Evolutionary conservation across 805 yeast species (phyloP), one percentile per base, ranked within the genome.

Genomic region (Ogataea corticis): DNA sequence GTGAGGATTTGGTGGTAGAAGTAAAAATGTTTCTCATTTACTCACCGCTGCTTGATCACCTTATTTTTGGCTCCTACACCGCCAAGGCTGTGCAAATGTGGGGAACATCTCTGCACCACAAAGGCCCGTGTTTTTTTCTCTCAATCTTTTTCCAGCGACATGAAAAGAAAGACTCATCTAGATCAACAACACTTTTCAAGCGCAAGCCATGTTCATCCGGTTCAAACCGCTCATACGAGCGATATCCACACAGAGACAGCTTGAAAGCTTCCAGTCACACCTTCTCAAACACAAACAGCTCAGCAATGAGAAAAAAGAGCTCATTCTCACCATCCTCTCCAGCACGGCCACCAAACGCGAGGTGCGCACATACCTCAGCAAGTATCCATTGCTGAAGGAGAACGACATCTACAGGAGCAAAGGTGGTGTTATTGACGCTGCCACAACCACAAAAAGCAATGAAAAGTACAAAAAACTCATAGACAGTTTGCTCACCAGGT

Each of bases 321-420:
- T 92, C 41, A 83, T 92, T n/a, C 69, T 89, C 14, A 83, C 97
- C 1, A 90, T 92, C 18, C 71, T 92, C 46, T 84, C 84, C 57
- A 83, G 96, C 1, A 87, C 97, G 3, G 95, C 97, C 5, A 92
- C 98, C 1, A 91, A 89, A 62, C 73, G 99, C 49, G 98, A 92
- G 60, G 96, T 96, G 4, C 76, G 80, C 51, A 85, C 84, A 52
- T 92, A 91, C 60, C 67, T 92, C 38, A 71, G 79, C 29, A 87
- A 84, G 59, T 92, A 91, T 60, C 76, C 80, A 38, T 65, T 73
- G n/a, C 56, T 68, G 27, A 58, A 63, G 30, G 63, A 62, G 27
- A 62, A 64, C 34, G 55, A 61, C 43, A 63, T 63, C n/a, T 67
- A 67, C 40, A 56, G 55, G 21, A 56, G 50, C 35, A 55, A 49